These are phyloP conservation scores for Fusarium succisae DNA, from an alignment of 2,329 filamentous ascomycete genomes.

Conservation along the genomic window DNA sequence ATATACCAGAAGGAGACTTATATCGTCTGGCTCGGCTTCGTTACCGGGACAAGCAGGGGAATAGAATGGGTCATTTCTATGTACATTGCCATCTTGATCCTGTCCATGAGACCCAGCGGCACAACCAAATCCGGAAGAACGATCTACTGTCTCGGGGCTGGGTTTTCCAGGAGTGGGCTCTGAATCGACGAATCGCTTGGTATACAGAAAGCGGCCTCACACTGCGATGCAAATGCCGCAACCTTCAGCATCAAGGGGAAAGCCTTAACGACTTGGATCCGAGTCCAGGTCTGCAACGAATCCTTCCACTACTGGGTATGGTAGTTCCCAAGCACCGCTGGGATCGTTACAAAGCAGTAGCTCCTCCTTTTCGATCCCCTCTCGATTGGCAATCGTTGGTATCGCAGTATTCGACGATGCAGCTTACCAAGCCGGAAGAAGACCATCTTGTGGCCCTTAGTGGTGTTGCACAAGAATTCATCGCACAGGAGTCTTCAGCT, in stretches of 20 bases:
- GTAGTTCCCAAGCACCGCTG: not conserved
- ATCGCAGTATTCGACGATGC: not conserved
- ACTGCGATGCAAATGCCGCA: not conserved
- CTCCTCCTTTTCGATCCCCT: not conserved
- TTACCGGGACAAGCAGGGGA: not conserved
- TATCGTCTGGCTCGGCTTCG: not conserved
- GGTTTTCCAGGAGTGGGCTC: not conserved
- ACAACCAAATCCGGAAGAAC: not conserved
- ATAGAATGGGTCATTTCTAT: accelerated
- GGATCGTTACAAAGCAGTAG: not conserved
- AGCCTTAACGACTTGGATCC: not conserved
- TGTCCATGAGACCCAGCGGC: accelerated
- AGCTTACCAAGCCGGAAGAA: not conserved
- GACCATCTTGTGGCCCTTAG: not conserved
- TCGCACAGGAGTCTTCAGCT: not conserved
- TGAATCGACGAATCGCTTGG: not conserved
- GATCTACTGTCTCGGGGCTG: accelerated
- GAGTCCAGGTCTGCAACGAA: not conserved
- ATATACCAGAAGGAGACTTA: not conserved
- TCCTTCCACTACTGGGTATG: not conserved
- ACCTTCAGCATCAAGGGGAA: not conserved
- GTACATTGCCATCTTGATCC: not conserved
- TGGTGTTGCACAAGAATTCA: not conserved
- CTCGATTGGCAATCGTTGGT: not conserved
- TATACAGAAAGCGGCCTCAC: not conserved